Evolutionary conservation across 352 stramenopile genomes (phyloP).

Genomic region (Globisporangium uncinulatum): DNA sequence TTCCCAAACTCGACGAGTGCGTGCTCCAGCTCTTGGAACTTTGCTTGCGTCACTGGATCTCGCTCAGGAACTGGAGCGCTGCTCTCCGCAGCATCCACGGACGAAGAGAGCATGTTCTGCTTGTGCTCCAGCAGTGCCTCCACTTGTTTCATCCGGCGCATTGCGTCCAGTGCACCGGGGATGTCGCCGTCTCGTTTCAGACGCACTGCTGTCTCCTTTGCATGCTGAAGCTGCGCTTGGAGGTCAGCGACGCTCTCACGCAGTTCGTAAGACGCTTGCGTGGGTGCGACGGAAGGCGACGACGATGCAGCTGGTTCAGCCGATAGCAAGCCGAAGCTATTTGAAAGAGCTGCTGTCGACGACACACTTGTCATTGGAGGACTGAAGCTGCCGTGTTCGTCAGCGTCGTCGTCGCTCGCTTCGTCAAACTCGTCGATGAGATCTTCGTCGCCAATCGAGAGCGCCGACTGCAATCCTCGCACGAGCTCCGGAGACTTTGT

Average conservation of each 20-base stretch:
- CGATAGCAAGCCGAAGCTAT: conserved; percentile 1
- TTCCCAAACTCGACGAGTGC: conserved; percentile 67
- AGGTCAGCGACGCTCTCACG: conserved; percentile 22
- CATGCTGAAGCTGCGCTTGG: conserved; percentile 31
- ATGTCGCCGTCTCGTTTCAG: conserved; percentile 57
- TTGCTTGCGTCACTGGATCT: conserved; percentile 14
- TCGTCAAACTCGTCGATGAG: conserved; percentile 73
- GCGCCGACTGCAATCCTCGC: background rate
- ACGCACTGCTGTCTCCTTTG: conserved; percentile 34
- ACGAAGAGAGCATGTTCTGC: conserved; percentile 7
- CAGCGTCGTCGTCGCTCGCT: conserved; percentile 22
- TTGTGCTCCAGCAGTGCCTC: conserved; percentile 55
- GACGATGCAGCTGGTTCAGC: background rate
- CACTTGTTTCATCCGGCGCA: conserved; percentile 71
- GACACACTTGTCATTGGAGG: background rate
- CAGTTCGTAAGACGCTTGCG: background rate
- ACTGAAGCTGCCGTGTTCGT: conserved; percentile 1
- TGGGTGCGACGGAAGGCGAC: background rate
- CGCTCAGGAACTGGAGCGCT: background rate
- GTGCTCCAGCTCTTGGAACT: conserved; percentile 59
- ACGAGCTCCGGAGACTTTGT: background rate
- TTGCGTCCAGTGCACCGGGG: conserved; percentile 48
- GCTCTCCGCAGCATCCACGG: background rate
- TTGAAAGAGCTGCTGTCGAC: background rate
- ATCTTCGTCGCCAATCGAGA: conserved; percentile 46